Percentiles rank a stretch among this genome's conserved stretches.
Conservation (phyloP, 2,329 filamentous ascomycete genomes). For the Pseudogymnoascus sp. region DNA sequence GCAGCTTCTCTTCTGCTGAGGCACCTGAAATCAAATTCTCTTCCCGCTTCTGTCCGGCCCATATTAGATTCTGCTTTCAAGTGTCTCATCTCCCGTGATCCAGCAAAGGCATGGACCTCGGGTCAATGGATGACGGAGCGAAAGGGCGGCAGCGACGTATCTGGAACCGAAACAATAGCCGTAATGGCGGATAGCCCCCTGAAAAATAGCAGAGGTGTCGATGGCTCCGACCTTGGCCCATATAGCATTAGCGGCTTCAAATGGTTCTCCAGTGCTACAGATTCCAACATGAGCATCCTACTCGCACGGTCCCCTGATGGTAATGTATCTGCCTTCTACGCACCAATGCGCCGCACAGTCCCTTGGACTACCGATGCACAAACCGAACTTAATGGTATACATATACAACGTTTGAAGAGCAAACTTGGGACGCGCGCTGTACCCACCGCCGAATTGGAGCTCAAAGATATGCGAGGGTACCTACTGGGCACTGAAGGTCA, state of each 20-base stretch:
- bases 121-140: constrained; percentile 76
- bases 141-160: constrained; percentile 61
- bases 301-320: constrained; percentile 51
- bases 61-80: constrained; percentile 47
- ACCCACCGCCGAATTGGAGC: constrained; percentile 65
- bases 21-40: constrained; percentile 32
- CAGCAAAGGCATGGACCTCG: constrained; percentile 55
- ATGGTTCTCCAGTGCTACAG: constrained; percentile 63
- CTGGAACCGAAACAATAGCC: constrained; percentile 58
- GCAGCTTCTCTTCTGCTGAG: constrained; percentile 45
- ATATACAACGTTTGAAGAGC: constrained; percentile 63
- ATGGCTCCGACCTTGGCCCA: constrained; percentile 40
- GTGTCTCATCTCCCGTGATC: constrained; percentile 47
- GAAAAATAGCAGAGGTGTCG: constrained; percentile 20
- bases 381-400: constrained; percentile 56
- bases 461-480: constrained; percentile 55
- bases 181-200: constrained; percentile 22
- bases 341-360: constrained; percentile 46
- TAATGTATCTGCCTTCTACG: constrained; percentile 55
- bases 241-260: constrained; percentile 62
- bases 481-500: constrained; percentile 59
- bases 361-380: constrained; percentile 8
- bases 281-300: constrained; percentile 55
- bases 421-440: constrained; percentile 65
- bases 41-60: constrained; percentile 27